These are phyloP conservation scores for Ophiostoma quercus DNA, from an alignment of 2,329 filamentous ascomycete genomes.

Conservation along the genomic window DNA sequence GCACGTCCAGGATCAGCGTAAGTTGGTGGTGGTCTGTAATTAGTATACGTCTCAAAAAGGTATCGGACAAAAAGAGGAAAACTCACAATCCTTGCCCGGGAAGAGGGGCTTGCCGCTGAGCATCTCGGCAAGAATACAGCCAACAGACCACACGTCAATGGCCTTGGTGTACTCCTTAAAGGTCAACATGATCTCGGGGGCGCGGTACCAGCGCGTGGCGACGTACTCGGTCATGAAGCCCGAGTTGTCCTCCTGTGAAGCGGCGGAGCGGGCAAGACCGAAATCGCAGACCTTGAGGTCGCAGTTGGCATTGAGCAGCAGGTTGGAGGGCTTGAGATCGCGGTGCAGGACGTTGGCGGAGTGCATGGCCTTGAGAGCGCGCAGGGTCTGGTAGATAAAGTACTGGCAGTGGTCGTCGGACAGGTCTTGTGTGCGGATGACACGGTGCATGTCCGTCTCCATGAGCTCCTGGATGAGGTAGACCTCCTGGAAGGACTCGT, in stretches of 20 bases:
- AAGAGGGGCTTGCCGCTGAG: conserved; percentile 96
- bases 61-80: too few species aligned
- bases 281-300: conserved; percentile 99
- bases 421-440: conserved; percentile 96
- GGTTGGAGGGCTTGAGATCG: conserved; percentile 94
- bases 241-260: conserved; percentile 98
- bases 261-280: conserved; percentile 88
- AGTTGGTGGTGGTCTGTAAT: conserved; percentile 86
- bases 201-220: conserved; percentile 96
- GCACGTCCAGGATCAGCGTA: conserved; percentile 92
- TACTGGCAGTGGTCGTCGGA: conserved; percentile 99
- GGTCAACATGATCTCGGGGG: conserved; percentile 98
- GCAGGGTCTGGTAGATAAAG: conserved; percentile 99
- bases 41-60: neutral
- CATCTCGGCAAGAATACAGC: conserved; percentile 98
- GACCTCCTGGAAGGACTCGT: conserved; percentile 93
- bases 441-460: conserved; percentile 99
- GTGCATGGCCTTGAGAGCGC: conserved; percentile 98
- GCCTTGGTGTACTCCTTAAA: conserved; percentile 99
- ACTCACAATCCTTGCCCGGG: conserved; percentile 94
- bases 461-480: conserved; percentile 98
- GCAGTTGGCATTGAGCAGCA: conserved; percentile 96
- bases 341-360: conserved; percentile 96
- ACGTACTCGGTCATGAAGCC: conserved; percentile 99
- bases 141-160: conserved; percentile 98